Conservation (phyloP, 768 basidiomycete genomes). For the Rhodotorula taiwanensis region DNA sequence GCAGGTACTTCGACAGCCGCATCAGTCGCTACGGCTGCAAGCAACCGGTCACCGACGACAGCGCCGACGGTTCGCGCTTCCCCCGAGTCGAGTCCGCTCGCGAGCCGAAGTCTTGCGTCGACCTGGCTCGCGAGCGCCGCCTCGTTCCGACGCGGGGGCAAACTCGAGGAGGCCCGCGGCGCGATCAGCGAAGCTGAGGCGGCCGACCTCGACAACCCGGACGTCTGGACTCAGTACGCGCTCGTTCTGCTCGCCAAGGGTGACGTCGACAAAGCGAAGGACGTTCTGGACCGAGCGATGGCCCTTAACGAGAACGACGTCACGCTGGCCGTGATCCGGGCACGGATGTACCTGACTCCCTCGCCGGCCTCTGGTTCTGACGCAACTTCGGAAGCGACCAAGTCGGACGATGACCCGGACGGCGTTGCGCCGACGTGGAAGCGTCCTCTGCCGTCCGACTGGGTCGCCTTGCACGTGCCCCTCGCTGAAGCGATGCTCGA, state of each 20-base stretch:
- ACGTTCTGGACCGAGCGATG: constrained; percentile 79
- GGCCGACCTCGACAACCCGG: not conserved
- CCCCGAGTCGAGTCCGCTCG: constrained; percentile 44
- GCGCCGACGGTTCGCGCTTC: not conserved
- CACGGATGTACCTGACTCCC: constrained; percentile 60
- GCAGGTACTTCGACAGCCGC: constrained; percentile 9
- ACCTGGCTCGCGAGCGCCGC: constrained; percentile 93
- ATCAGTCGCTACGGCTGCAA: constrained; percentile 37
- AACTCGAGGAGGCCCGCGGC: constrained; percentile 79
- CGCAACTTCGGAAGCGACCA: not conserved
- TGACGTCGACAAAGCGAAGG: constrained; percentile 56
- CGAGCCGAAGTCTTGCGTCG: constrained; percentile 66
- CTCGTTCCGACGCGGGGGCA: constrained; percentile 80
- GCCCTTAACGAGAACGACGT: constrained; percentile 75
- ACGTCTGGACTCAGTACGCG: constrained; percentile 54
- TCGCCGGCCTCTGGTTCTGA: constrained; percentile 13
- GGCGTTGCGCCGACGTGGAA: constrained; percentile 14
- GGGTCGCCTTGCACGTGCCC: constrained; percentile 4
- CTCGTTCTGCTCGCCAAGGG: constrained; percentile 62
- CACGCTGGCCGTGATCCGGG: constrained; percentile 68
- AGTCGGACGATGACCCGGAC: not conserved
- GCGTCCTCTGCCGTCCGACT: constrained; percentile 5
- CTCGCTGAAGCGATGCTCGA: constrained; percentile 74
- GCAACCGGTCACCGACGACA: not conserved
- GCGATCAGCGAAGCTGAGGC: constrained; percentile 94